Conservation (phyloP, 164 flowering plant species). For the Kalanchoe fedtschenkoi region DNA sequence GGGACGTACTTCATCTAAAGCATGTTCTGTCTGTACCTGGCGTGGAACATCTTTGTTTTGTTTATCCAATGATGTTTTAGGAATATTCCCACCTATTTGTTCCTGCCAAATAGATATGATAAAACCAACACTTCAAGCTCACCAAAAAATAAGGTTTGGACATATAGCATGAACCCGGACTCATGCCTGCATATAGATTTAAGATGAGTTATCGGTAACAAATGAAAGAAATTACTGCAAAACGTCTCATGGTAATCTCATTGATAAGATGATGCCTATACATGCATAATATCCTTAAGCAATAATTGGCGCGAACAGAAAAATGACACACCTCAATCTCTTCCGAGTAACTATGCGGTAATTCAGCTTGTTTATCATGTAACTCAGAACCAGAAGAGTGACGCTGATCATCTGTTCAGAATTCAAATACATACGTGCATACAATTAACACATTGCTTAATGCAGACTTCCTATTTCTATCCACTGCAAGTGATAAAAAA, state of each 20-base stretch:
- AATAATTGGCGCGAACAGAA: not conserved
- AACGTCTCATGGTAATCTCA: not conserved
- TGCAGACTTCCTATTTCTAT: not conserved
- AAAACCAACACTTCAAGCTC: not conserved
- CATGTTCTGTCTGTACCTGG: conserved; percentile 8
- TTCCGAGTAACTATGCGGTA: not conserved
- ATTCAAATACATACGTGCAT: not conserved
- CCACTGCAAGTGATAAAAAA: not conserved
- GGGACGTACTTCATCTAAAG: conserved; percentile 14
- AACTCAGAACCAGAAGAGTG: not conserved
- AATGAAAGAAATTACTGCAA: not conserved
- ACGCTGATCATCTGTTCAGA: not conserved
- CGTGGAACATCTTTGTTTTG: conserved; percentile 13
- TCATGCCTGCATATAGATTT: no score
- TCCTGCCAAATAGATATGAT: not conserved
- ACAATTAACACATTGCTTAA: not conserved
- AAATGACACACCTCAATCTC: not conserved
- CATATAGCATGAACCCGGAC: not conserved
- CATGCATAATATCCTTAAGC: not conserved
- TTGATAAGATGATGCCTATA: not conserved
- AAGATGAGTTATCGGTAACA: no score
- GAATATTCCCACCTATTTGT: not conserved
- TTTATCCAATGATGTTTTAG: conserved; percentile 8
- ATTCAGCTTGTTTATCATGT: not conserved
- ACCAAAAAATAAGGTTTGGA: not conserved